Evolutionary conservation across 495 filamentous ascomycete genomes (phyloP).

Genomic region (Daldinia vernicosa): DNA sequence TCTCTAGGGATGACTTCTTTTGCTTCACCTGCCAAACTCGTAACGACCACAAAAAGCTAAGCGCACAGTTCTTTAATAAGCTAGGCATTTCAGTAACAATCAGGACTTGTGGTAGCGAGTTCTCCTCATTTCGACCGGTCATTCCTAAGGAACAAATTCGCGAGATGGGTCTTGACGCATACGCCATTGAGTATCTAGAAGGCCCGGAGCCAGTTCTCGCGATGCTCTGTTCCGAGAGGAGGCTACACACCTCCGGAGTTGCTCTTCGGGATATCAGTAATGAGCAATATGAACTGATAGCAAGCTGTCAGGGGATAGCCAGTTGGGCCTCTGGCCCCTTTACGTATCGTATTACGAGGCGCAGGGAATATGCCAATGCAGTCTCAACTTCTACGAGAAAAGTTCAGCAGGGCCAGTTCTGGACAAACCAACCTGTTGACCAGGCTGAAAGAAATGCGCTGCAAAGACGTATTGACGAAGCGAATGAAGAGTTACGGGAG

Average conservation of each 20-base stretch:
- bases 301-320: conserved; percentile 55
- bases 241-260: conserved; percentile 73
- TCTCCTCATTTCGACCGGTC: conserved; percentile 62
- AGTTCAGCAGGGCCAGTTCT: conserved; percentile 66
- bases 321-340: conserved; percentile 72
- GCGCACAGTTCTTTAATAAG: conserved; percentile 59
- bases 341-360: conserved; percentile 66
- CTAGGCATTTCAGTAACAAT: conserved; percentile 73
- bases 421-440: conserved; percentile 83
- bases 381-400: conserved; percentile 68
- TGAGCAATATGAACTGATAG: conserved; percentile 68
- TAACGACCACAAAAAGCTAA: conserved; percentile 77
- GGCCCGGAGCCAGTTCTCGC: conserved; percentile 87
- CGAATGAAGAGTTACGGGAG: conserved; percentile 50
- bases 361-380: conserved; percentile 79
- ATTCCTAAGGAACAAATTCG: conserved; percentile 64
- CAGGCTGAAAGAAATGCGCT: conserved; percentile 62
- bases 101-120: conserved; percentile 59
- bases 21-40: conserved; percentile 79
- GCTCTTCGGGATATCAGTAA: conserved; percentile 68
- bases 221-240: conserved; percentile 78
- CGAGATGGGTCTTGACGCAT: conserved; percentile 77
- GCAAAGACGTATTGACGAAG: conserved; percentile 47
- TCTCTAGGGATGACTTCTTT: conserved; percentile 69
- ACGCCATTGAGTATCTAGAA: conserved; percentile 76